Base-by-base conservation (phyloP, 2,329 filamentous ascomycete species). In the Lojkania enalia region DNA sequence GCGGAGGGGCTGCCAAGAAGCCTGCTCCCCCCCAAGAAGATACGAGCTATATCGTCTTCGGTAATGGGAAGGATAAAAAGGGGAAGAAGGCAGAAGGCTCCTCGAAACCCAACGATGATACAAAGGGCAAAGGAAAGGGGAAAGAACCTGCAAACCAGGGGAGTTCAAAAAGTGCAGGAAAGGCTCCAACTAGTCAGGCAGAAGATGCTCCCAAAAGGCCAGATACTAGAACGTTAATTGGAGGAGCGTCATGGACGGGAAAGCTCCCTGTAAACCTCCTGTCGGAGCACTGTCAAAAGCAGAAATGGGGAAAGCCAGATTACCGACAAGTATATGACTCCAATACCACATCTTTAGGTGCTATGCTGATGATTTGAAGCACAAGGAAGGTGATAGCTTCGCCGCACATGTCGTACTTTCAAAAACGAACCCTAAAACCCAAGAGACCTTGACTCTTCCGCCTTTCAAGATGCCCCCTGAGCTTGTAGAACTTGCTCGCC, bases 221-320 rank as follows among this genome's bases (percentile, higher is more conserved):
- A 30, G 77, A 82, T 37, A 80, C 79, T 16, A 75, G 81, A 70
- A 89, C 95, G 58, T 76, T 99, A 54, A 95, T 99, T 63, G 94
- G 90, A 31, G 94, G 94, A 37, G 84, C 90, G 46, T 96, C 90
- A 57, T 99, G 94, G 94, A 99, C 94, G 0, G 94, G 94, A 30
- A 99, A 99, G 69, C 76, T 99, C 21, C 94, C 94, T 1, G 88
- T 96, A 53, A 96, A 95, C 66, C 79, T 97, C 60, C 81, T 97
- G 52, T 89, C 88, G 25, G 94, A 97, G 76, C 88, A 95, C 72
- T 96, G 91, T 61, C 90, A 96, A 73, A 95, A 92, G 70, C 88
- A 95, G 69, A 90, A 89, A 66, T 99, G 94, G 94, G 88, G 90
- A 55, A 92, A 86, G 66, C 92, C 92, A 2, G 91, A 95, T 52